These are phyloP conservation scores for Narthecium ossifragum DNA, from an alignment of 106 monocot species.

Conservation along the genomic window DNA sequence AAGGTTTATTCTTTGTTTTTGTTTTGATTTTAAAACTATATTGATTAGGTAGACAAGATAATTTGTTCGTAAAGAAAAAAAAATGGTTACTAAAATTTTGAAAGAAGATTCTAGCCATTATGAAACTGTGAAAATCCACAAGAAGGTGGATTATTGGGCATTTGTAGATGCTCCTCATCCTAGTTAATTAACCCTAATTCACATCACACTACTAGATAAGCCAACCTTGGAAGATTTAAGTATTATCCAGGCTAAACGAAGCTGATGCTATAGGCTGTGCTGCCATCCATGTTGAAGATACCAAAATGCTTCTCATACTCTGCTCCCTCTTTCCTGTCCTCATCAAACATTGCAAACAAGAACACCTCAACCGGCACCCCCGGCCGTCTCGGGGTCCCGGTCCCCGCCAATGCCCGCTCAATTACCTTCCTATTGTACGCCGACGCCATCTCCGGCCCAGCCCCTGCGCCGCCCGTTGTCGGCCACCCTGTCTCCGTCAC, in stretches of 20 bases:
- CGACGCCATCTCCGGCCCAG: conserved; percentile 22
- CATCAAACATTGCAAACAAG: conserved; percentile 36
- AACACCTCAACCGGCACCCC: conserved; percentile 25
- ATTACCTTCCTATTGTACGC: conserved; percentile 25
- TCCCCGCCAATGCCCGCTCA: not conserved
- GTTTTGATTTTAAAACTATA: too few relatives aligned
- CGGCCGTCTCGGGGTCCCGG: conserved; percentile 29
- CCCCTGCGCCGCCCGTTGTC: conserved; percentile 22
- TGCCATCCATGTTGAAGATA: conserved; percentile 30
- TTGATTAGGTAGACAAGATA: too few relatives aligned
- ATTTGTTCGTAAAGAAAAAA: too few relatives aligned
- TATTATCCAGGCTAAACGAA: conserved; percentile 21
- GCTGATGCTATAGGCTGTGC: conserved; percentile 25
- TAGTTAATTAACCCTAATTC: too few relatives aligned
- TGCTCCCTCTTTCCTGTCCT: conserved; percentile 24
- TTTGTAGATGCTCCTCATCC: too few relatives aligned
- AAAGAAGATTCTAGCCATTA: not conserved
- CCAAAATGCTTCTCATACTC: conserved; percentile 46
- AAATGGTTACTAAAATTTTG: too few relatives aligned
- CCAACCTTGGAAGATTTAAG: not conserved
- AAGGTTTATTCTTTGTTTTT: too few relatives aligned
- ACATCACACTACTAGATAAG: too few relatives aligned
- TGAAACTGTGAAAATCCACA: not conserved
- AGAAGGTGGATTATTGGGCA: too few relatives aligned
- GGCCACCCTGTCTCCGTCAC: conserved; percentile 52